Evolutionary conservation across 2,329 filamentous ascomycete species (phyloP), one percentile per base, ranked within the genome.

Genomic region (Cryphonectria naterciae): DNA sequence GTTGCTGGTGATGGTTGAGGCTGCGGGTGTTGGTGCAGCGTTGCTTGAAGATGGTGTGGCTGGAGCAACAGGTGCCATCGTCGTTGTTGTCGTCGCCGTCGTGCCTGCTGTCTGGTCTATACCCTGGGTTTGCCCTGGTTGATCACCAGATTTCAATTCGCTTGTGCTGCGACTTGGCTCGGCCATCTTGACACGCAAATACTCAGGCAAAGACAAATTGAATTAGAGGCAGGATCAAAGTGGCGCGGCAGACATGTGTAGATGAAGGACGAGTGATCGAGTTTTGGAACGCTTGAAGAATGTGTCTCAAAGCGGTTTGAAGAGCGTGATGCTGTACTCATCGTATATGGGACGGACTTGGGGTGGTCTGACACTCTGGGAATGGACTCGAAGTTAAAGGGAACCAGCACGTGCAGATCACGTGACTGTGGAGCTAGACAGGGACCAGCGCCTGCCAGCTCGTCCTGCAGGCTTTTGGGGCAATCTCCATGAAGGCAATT

Each of bases 351-450:
- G 32, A 39, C 8, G 43, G n/a, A 39, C 6, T n/a, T 25, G 35
- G n/a, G 6, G 28, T 58, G 28, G 65, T 46, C n/a, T 46, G 41
- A 49, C 35, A 4, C 19, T 35, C 22, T 49, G 2, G 19, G 46
- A 37, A 54, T n/a, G 32, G 41, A 63, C 41, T 60, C 28, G 65
- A 52, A 25, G 58, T 64, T 32, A 32, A 32, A 19, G n/a, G 39
- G 41, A 65, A 11, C 11, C 4, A 49, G 56, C 71, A 73, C 71
- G 71, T 73, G 71, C 66, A 67, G 15, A 62, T 73, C 69, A 73
- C 71, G 69, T 73, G 71, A 49, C 2, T 22, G 25, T 19, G 28
- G 41, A n/a, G 6, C 19, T 35, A 17, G 49, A 54, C 46, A 2
- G n/a, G 22, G 46, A 56, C 15, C 22, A 39, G 22, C 49, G 2